Conservation (phyloP, 2,329 filamentous ascomycete genomes). For the Amphichorda felina region DNA sequence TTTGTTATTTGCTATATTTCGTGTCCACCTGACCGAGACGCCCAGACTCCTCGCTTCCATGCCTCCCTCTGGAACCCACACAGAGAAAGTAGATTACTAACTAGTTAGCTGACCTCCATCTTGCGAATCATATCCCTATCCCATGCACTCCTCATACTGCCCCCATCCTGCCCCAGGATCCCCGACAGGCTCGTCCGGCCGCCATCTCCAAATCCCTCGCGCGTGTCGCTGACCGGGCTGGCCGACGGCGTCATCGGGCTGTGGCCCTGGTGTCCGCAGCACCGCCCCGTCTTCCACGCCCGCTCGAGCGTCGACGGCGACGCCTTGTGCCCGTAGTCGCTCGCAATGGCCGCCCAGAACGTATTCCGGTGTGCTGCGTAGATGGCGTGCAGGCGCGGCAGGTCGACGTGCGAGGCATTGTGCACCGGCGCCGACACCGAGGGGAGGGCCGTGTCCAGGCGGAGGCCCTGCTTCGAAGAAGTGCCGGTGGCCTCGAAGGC, state of each 20-base stretch:
- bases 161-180: slow-evolving; percentile 1
- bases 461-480: slow-evolving; percentile 21
- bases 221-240: slow-evolving; percentile 21
- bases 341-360: slow-evolving; percentile 63
- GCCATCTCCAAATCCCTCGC: slow-evolving; percentile 2
- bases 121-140: slow-evolving; percentile 4
- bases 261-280: slow-evolving; percentile 19
- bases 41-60: no score
- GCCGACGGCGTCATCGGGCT: slow-evolving; percentile 42
- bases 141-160: not conserved
- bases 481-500: slow-evolving; percentile 2
- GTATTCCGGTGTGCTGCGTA: slow-evolving; percentile 58
- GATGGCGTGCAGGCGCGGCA: slow-evolving; percentile 54
- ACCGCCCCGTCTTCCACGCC: slow-evolving; percentile 47
- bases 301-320: slow-evolving; percentile 56
- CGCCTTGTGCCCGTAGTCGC: slow-evolving; percentile 55
- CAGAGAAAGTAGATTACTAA: slow-evolving; percentile 6
- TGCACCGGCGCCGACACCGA: slow-evolving; percentile 15
- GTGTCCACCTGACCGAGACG: no score
- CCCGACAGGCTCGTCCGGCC: slow-evolving; percentile 1
- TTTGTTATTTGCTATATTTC: no score
- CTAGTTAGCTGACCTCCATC: slow-evolving; percentile 2
- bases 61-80: not conserved
- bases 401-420: slow-evolving; percentile 39
- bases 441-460: slow-evolving; percentile 45